Percentiles rank a stretch among this genome's conserved stretches.
Conservation (phyloP, 192 early-diverging fungal species). For the Obelidium mucronatum region DNA sequence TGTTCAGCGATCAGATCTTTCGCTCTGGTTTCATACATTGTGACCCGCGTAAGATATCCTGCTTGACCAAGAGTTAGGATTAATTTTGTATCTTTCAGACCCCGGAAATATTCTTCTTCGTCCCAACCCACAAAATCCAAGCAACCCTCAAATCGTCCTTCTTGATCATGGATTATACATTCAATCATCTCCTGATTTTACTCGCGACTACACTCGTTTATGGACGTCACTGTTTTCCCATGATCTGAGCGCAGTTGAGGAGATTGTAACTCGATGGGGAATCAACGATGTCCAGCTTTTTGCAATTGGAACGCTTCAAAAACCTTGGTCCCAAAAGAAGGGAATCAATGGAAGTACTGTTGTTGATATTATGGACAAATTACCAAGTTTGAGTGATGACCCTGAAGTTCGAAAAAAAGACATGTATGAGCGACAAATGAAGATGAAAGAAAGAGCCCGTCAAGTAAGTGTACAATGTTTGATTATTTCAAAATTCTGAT, state of each 20-base stretch:
- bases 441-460: conserved; percentile 75
- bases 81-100: conserved; percentile 47
- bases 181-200: conserved; percentile 72
- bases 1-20: conserved; percentile 69
- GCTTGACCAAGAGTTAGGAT: no score
- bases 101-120: conserved; percentile 80
- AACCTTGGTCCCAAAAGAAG: conserved; percentile 69
- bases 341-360: conserved; percentile 43
- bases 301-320: conserved; percentile 72
- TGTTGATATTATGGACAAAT: conserved; percentile 57
- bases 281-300: conserved; percentile 73
- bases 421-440: conserved; percentile 65
- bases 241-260: conserved; percentile 67
- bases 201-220: conserved; percentile 79
- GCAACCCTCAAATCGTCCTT: conserved; percentile 72
- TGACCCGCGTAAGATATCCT: no score
- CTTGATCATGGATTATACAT: conserved; percentile 95
- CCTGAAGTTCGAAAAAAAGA: background rate
- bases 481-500: no score
- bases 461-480: no score
- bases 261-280: conserved; percentile 79
- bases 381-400: conserved; percentile 44
- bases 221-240: conserved; percentile 85
- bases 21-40: conserved; percentile 83
- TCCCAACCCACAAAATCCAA: conserved; percentile 26